Evolutionary conservation across 202 grass and related monocot species (phyloP).

Genomic region (Zoysia matrella): DNA sequence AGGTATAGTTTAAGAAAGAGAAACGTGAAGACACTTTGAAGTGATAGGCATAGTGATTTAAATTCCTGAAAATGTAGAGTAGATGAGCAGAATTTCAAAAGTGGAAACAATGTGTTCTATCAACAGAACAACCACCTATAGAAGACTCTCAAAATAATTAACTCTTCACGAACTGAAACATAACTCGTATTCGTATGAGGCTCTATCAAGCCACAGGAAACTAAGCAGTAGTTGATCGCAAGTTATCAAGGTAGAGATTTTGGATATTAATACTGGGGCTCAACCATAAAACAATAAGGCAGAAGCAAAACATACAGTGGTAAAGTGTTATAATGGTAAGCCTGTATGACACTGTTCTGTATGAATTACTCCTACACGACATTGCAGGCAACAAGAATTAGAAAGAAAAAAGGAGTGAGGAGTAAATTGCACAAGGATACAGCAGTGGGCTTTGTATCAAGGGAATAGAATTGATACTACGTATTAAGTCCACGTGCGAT

Average conservation of each 20-base stretch:
- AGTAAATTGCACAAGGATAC: too few species aligned
- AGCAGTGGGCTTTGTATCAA: too few species aligned
- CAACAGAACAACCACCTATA: not conserved
- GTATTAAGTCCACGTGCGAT: too few species aligned
- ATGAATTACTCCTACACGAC: too few species aligned
- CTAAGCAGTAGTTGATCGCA: not conserved
- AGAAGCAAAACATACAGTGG: not conserved
- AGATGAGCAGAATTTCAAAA: not conserved
- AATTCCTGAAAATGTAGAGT: not conserved
- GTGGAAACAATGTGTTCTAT: not conserved
- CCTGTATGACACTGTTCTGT: too few species aligned
- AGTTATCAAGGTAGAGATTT: not conserved
- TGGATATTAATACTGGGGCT: not conserved
- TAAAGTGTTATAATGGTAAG: too few species aligned
- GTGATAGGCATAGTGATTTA: not conserved
- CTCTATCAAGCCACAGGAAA: too few species aligned
- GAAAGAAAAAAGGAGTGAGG: too few species aligned
- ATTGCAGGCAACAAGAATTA: too few species aligned
- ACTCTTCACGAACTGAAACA: too few species aligned
- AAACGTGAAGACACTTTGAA: not conserved
- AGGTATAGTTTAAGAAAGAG: not conserved
- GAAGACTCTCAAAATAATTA: not conserved
- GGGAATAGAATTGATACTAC: too few species aligned
- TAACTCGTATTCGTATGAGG: too few species aligned
- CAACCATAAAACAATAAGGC: conserved; percentile 11